Conservation (phyloP, 106 monocot genomes). For the Dendrobium catenatum region DNA sequence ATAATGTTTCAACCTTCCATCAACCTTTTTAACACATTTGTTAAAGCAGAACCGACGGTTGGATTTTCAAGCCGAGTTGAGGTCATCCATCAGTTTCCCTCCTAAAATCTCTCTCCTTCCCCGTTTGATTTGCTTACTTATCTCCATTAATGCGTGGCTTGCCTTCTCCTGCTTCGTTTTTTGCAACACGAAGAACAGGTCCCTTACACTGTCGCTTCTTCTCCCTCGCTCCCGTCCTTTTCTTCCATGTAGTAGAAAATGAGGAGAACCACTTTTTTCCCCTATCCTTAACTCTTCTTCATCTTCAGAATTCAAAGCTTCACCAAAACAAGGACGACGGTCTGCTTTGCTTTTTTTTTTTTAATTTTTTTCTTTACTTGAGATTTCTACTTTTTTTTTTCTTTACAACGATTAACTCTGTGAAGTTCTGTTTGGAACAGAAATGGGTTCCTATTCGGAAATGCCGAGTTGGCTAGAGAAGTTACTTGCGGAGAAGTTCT, state of each 20-base stretch:
- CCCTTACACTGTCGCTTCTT: conserved; percentile 2
- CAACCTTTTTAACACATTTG: not conserved
- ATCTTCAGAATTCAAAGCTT: not conserved
- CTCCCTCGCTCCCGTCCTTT: not conserved
- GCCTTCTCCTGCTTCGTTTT: conserved; percentile 3
- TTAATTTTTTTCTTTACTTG: not conserved
- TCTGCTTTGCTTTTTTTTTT: too few relatives aligned
- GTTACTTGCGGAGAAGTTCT: conserved; percentile 47
- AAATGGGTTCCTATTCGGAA: not conserved
- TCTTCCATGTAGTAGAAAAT: not conserved
- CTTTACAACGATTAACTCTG: not conserved
- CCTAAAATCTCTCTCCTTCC: not conserved
- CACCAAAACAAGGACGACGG: not conserved
- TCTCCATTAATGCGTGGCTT: conserved; percentile 4
- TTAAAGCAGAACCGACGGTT: not conserved
- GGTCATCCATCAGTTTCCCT: not conserved
- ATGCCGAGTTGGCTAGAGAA: conserved; percentile 54
- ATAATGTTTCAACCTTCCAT: not conserved
- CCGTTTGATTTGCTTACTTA: not conserved
- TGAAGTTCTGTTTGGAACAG: not conserved
- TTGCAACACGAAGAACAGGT: not conserved
- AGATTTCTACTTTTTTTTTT: not conserved
- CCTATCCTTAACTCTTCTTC: not conserved
- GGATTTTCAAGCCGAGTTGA: not conserved
- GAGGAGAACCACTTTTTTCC: not conserved